Evolutionary conservation across 164 flowering plant genomes (phyloP), one percentile per base, ranked within the genome.

Genomic region (Vitis rupestris): DNA sequence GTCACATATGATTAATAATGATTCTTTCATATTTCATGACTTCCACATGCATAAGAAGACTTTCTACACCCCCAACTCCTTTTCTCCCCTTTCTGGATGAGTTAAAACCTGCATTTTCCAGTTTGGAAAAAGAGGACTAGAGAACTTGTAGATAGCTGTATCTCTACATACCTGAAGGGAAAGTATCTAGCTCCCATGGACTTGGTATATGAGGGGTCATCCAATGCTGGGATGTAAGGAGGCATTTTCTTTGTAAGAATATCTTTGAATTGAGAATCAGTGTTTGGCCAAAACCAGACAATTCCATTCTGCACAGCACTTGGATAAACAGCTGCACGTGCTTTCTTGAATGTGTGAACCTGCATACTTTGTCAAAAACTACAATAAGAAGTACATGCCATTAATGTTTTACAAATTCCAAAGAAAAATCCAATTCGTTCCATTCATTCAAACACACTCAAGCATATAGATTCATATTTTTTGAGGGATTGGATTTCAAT

Each of bases 231-330:
- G 15, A 94, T 82, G 64, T 74, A 84, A 4, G 94, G 94, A 29
- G 99, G 99, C 59, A 80, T 85, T 75, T 84, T 78, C 77, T 75
- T 78, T 48, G 47, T 16, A 10, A 77, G 57, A 51, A 94, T 86
- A 78, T 90, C 86, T 76, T 84, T 86, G 73, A 69, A 86, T 44
- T 75, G 81, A 47, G 93, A 87, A 70, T 86, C 94, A 37, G 83
- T 63, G 68, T 80, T 92, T 44, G 98, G 96, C 99, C 97, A 94
- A 82, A 94, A 92, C 99, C 99, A 94, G 57, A 94, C 86, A 65
- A 94, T 90, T 11, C 75, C 84, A 63, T 92, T 83, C 75, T 92
- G 97, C 74, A 84, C 27, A 23, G 27, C 27, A 23, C 27, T 23
- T 55, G 99, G 99, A 82, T 95, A 95, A 71, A 68, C 89, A 67